These are phyloP conservation scores for Helenozyma baotianmanensis DNA, from an alignment of 805 yeast genomes.

Conservation along the genomic window DNA sequence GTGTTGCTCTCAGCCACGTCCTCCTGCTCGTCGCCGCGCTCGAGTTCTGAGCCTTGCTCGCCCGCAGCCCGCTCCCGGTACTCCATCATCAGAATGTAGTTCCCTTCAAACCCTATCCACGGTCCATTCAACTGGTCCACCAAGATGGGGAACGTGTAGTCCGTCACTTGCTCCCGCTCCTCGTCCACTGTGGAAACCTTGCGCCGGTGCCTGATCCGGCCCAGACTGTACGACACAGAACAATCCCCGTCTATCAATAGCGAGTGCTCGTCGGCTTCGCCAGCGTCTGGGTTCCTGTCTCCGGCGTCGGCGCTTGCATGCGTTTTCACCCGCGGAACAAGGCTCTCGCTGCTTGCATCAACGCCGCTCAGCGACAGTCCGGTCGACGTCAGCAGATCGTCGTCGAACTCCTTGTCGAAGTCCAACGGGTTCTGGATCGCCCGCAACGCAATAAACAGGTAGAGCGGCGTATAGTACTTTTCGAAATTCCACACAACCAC, in stretches of 20 bases:
- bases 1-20: background rate
- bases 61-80: conserved; percentile 13
- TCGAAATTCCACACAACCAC: conserved; percentile 48
- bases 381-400: conserved; percentile 21
- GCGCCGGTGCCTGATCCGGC: conserved; percentile 20
- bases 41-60: conserved; percentile 13
- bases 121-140: conserved; percentile 49
- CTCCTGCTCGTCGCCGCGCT: conserved; percentile 3
- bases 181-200: conserved; percentile 52
- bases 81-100: conserved; percentile 40
- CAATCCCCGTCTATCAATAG: conserved; percentile 15
- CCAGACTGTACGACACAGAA: conserved; percentile 8
- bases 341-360: conserved; percentile 5
- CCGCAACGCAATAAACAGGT: conserved; percentile 53
- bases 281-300: background rate
- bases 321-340: background rate
- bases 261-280: conserved; percentile 6
- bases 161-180: conserved; percentile 48
- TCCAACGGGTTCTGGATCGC: conserved; percentile 46
- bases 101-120: conserved; percentile 54
- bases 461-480: conserved; percentile 49
- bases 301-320: background rate
- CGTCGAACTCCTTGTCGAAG: conserved; percentile 40
- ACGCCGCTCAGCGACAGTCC: conserved; percentile 1
- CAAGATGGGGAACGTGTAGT: conserved; percentile 47